phyloP scores from a whole-genome alignment of 2,329 filamentous ascomycete species.

The Rutstroemia sp. region DNA sequence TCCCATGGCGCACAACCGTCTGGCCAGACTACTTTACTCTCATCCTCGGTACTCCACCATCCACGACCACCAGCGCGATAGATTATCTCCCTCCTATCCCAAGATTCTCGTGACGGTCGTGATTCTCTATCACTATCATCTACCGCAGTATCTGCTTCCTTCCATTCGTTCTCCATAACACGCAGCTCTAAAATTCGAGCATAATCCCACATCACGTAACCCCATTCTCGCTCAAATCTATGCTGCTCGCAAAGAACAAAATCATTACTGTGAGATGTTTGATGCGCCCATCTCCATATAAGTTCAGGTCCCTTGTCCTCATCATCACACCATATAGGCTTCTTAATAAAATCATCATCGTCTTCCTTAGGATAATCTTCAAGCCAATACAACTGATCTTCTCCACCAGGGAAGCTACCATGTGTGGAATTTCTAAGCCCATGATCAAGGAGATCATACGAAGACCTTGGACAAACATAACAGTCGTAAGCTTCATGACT shows the following conservation, averaged over 20 bases:
- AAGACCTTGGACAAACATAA: not conserved
- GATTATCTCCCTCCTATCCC: not conserved
- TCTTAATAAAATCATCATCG: not conserved
- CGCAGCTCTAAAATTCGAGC: not conserved
- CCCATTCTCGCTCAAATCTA: not conserved
- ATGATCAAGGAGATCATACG: not conserved
- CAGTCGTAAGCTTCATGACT: not conserved
- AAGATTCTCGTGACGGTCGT: not conserved
- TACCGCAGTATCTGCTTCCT: no score
- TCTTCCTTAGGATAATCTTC: not conserved
- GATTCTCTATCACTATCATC: not conserved
- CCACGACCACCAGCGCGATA: not conserved
- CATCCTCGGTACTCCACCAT: slow-evolving; percentile 3
- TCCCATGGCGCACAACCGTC: not conserved
- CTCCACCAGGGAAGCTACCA: not conserved
- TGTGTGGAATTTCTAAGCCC: not conserved
- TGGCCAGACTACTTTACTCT: not conserved
- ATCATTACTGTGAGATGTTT: not conserved
- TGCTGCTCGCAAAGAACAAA: not conserved
- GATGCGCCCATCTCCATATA: slow-evolving; percentile 3
- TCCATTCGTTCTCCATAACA: not conserved
- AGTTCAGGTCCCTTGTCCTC: not conserved
- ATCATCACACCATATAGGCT: not conserved
- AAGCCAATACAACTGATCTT: not conserved
- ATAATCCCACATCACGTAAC: slow-evolving; percentile 6